Base-by-base conservation (phyloP, 179 eudicot species). In the Silene noctiflora region DNA sequence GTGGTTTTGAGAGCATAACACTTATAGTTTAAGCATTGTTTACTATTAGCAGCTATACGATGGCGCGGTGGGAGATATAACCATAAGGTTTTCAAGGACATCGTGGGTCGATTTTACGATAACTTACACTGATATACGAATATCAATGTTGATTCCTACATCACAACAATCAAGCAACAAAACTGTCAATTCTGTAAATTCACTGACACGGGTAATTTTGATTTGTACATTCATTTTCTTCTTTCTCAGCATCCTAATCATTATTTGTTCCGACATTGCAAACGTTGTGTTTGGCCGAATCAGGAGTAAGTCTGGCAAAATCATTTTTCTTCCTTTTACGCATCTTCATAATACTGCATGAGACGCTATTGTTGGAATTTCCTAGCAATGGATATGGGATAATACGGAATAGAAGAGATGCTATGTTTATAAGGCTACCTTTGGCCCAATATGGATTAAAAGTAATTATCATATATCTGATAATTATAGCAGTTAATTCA, bases 21-120 rank as follows among this genome's bases (percentile, higher is more conserved):
- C 3, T 48, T 48, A 48, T 12, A 11, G 55, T 12, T 48, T 3
- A 60, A 1, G 3, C 3, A 24, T 0, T 24, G 25, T 25, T 2
- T 63, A 63, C 33, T 1, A 11, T 24, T 16, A 10, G 19, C 78
- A 76, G 78, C 22, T 31, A 4, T 76, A 51, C 33, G 78, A 67
- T 10, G 78, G 55, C 1, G 78, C 78, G 33, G 78, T 56, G n/a
- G 73, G 78, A 16, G 78, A 67, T 22, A 67, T 67, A 19, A 67
- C 64, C 6, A 56, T 76, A 24, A 75, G 71, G 56, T 76, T 1
- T 76, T 76, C 56, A 33, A 67, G 78, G 73, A 76, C 78, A 55
- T 13, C 21, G 8, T 76, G 73, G 78, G 78, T 76, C 25, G 73
- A 76, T 67, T 76, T 76, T 21, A 76, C 78, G 7, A 21, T 76